Evolutionary conservation across 441 rosid species (phyloP).

Genomic region (Hypseocharis bilobata): DNA sequence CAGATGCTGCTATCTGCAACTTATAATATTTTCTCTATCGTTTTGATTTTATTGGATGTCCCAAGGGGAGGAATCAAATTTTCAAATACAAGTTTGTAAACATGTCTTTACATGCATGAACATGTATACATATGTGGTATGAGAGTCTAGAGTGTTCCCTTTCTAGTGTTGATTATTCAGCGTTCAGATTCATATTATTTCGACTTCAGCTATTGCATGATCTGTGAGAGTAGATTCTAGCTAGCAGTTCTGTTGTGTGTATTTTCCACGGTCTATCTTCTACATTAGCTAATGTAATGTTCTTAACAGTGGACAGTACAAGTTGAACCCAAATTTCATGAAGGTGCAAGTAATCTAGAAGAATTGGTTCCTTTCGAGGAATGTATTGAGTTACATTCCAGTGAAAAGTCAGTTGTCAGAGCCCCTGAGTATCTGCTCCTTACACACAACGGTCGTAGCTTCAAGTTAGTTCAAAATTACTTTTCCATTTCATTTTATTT

Average conservation of each 20-base stretch:
- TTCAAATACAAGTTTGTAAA: neutral
- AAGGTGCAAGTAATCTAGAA: slow-evolving; percentile 79
- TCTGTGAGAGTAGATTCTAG: neutral
- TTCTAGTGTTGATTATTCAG: neutral
- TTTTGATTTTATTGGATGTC: neutral
- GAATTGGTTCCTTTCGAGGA: slow-evolving; percentile 95
- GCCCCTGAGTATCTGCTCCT: slow-evolving; percentile 87
- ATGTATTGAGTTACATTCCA: slow-evolving; percentile 69
- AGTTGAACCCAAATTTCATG: slow-evolving; percentile 89
- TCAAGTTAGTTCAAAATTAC: slow-evolving; percentile 66
- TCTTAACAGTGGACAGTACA: slow-evolving; percentile 79
- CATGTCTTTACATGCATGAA: neutral
- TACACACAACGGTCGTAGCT: slow-evolving; percentile 82
- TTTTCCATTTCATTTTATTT: slow-evolving; percentile 11
- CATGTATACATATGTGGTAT: neutral
- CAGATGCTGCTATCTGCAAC: neutral
- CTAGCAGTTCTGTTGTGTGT: neutral
- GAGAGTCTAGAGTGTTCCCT: neutral
- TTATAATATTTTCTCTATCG: neutral
- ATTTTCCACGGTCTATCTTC: slow-evolving; percentile 15
- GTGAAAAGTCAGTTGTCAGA: slow-evolving; percentile 56
- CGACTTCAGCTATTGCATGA: neutral
- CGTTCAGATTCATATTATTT: neutral
- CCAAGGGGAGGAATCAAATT: neutral
- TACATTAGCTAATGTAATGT: slow-evolving; percentile 20